These are phyloP conservation scores for Pseudomassariella vexata DNA, from an alignment of 2,329 filamentous ascomycete genomes.

Conservation along the genomic window DNA sequence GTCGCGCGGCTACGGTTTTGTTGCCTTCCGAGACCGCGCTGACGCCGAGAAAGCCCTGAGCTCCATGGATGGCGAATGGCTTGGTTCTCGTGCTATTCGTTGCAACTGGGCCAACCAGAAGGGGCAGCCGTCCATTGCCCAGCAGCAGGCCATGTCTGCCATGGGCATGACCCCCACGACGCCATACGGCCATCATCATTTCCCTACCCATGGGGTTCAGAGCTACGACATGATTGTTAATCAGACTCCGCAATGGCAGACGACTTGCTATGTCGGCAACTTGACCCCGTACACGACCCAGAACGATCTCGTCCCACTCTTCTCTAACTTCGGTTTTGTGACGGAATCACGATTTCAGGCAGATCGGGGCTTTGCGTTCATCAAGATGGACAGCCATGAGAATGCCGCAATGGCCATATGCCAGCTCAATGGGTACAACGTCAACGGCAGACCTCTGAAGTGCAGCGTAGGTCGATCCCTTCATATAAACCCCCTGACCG, in stretches of 20 bases:
- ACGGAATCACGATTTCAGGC: conserved; percentile 97
- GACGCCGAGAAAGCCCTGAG: conserved; percentile 95
- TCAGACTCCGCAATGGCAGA: conserved; percentile 97
- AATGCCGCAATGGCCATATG: conserved; percentile 98
- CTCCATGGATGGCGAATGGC: conserved; percentile 99
- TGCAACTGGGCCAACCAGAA: conserved; percentile 99
- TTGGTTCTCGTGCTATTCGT: conserved; percentile 93
- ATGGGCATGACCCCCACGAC: conserved; percentile 99
- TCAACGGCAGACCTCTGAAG: conserved; percentile 93
- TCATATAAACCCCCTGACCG: conserved; percentile 7
- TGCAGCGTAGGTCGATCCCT: conserved; percentile 75
- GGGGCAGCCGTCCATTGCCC: conserved; percentile 96
- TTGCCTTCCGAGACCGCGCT: conserved; percentile 87
- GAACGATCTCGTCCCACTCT: conserved; percentile 92
- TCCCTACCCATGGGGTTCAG: conserved; percentile 92
- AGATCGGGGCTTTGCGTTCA: conserved; percentile 94
- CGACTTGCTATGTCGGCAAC: conserved; percentile 96
- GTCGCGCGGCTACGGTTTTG: conserved; percentile 95
- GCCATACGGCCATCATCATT: conserved; percentile 94
- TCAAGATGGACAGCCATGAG: conserved; percentile 99
- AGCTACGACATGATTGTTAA: conserved; percentile 96
- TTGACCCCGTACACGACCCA: conserved; percentile 96
- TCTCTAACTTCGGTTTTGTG: conserved; percentile 97
- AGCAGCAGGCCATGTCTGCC: conserved; percentile 93
- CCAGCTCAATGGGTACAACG: conserved; percentile 95